Conservation (phyloP, 768 basidiomycete species). For the Mycena vitilis region DNA sequence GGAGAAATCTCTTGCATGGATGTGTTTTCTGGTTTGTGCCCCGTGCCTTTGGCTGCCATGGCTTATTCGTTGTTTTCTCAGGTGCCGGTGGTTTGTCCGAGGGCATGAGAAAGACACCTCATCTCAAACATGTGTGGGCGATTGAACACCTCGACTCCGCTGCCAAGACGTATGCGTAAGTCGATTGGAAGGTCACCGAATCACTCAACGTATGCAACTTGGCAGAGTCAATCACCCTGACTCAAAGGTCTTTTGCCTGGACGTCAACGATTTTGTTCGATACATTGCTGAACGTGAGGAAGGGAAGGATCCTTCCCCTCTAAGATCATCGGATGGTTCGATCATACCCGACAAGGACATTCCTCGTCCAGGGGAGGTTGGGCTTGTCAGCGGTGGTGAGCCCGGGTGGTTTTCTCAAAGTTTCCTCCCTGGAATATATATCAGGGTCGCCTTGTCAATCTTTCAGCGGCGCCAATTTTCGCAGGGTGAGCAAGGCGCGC, state of each 20-base stretch:
- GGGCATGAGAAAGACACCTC: slow-evolving; percentile 56
- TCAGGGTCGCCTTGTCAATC: slow-evolving; percentile 30
- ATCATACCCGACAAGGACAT: slow-evolving; percentile 15
- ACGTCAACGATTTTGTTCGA: slow-evolving; percentile 16
- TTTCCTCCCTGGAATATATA: background rate
- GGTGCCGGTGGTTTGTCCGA: slow-evolving; percentile 63
- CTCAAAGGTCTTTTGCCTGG: background rate
- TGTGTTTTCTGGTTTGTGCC: slow-evolving; percentile 19
- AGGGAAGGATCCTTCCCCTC: background rate
- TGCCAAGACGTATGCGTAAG: slow-evolving; percentile 57
- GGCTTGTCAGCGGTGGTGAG: slow-evolving; percentile 14
- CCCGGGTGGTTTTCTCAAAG: too few relatives aligned
- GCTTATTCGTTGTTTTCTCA: background rate
- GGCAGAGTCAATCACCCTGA: slow-evolving; percentile 25
- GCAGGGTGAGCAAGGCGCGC: slow-evolving; percentile 3
- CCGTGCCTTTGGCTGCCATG: too few relatives aligned
- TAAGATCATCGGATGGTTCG: background rate
- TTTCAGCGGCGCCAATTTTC: slow-evolving; percentile 20
- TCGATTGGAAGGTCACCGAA: background rate
- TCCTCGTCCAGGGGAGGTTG: slow-evolving; percentile 20
- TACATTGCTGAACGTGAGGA: slow-evolving; percentile 7
- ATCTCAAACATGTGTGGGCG: slow-evolving; percentile 59
- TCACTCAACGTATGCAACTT: background rate
- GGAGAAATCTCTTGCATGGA: background rate
- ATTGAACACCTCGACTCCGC: slow-evolving; percentile 59